Percentiles rank a stretch among this genome's conserved stretches.
These are phyloP conservation scores for Myriosclerotinia scirpicola DNA, from an alignment of 2,329 filamentous ascomycete species.

Conservation along the genomic window DNA sequence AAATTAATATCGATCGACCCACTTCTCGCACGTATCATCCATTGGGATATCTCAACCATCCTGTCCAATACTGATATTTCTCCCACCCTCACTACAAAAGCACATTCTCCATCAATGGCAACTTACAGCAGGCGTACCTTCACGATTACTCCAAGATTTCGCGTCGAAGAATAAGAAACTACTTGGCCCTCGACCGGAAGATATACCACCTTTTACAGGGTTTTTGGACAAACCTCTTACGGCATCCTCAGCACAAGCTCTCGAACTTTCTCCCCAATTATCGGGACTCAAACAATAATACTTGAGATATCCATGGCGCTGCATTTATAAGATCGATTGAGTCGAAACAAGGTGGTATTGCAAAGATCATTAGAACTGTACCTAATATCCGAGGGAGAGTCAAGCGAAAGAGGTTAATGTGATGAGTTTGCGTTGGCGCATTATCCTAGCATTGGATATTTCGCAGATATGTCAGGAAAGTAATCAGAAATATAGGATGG, in stretches of 20 bases:
- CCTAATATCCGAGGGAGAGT: slow-evolving; percentile 41
- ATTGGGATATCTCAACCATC: slow-evolving; percentile 52
- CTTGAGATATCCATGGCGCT: slow-evolving; percentile 57
- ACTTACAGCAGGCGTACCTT: slow-evolving; percentile 47
- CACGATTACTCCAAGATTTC: slow-evolving; percentile 44
- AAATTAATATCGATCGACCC: slow-evolving; percentile 44
- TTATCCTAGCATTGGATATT: slow-evolving; percentile 62
- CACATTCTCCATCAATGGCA: slow-evolving; percentile 41
- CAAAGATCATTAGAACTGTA: slow-evolving; percentile 62
- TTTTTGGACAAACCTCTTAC: slow-evolving; percentile 39
- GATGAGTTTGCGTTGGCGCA: slow-evolving; percentile 65
- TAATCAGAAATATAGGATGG: slow-evolving; percentile 53
- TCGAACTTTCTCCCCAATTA: slow-evolving; percentile 55
- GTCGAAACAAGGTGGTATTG: slow-evolving; percentile 53
- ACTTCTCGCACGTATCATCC: slow-evolving; percentile 43
- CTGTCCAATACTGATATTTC: slow-evolving; percentile 36
- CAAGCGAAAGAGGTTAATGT: slow-evolving; percentile 45
- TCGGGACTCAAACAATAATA: slow-evolving; percentile 53
- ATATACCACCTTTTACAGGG: slow-evolving; percentile 44
- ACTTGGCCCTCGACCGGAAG: slow-evolving; percentile 42
- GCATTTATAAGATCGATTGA: slow-evolving; percentile 53
- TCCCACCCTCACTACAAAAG: slow-evolving; percentile 36
- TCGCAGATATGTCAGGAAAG: slow-evolving; percentile 60
- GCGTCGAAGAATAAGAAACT: slow-evolving; percentile 42
- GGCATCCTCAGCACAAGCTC: slow-evolving; percentile 45